A percentile compares a stretch with the other conserved stretches of the same genome.
These are phyloP conservation scores for Nicotiana knightiana DNA, from an alignment of 257 asterid genomes.

Conservation along the genomic window DNA sequence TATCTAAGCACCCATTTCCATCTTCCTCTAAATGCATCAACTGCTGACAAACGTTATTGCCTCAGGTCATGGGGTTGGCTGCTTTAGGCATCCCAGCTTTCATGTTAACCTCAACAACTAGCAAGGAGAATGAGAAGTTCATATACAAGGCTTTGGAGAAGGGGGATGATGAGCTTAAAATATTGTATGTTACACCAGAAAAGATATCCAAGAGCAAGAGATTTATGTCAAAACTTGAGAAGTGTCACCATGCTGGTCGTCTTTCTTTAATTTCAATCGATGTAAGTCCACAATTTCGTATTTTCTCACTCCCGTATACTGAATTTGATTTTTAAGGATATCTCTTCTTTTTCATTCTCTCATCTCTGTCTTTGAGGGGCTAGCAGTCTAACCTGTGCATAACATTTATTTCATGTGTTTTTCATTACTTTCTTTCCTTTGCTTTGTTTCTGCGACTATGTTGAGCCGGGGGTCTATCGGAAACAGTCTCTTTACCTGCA, in stretches of 20 bases:
- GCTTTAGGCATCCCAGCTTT: constrained; percentile 82
- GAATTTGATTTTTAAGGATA: neutral
- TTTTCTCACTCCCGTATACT: neutral
- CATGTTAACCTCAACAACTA: constrained; percentile 80
- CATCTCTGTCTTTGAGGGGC: neutral
- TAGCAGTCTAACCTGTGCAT: neutral
- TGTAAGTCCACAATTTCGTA: constrained; percentile 41
- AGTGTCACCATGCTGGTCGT: constrained; percentile 90
- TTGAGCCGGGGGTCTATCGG: no score
- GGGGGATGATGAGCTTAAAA: constrained; percentile 79
- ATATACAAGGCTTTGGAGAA: constrained; percentile 85
- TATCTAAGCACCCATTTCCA: neutral
- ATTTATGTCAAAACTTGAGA: constrained; percentile 94
- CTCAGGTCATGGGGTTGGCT: constrained; percentile 91
- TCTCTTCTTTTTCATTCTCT: neutral
- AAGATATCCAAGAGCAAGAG: constrained; percentile 98
- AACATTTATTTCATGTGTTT: neutral
- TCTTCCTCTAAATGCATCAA: neutral
- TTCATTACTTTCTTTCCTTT: no score
- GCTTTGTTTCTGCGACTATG: no score
- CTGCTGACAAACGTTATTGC: constrained; percentile 17
- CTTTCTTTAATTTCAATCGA: constrained; percentile 90
- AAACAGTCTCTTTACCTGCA: no score
- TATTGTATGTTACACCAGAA: constrained; percentile 92
- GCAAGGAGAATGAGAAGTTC: constrained; percentile 83